Percentiles rank a stretch among this genome's conserved stretches.
Conservation (phyloP, 805 yeast genomes). For the Starmera dryadoides region DNA sequence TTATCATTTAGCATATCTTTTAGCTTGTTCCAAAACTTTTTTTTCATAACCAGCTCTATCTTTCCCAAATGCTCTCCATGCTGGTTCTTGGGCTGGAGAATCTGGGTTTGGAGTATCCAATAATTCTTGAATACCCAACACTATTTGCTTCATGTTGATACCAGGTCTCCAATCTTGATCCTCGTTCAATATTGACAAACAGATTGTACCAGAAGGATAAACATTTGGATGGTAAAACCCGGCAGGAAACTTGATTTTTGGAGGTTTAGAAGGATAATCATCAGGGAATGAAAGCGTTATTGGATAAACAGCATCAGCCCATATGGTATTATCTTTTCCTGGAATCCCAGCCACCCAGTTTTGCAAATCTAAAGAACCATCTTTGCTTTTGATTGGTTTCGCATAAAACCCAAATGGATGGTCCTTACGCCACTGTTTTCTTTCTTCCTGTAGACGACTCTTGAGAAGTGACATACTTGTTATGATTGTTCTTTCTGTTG, state of each 20-base stretch:
- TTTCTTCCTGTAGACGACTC: conserved; percentile 81
- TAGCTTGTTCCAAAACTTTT: conserved; percentile 77
- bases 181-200: conserved; percentile 88
- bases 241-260: conserved; percentile 83
- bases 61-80: conserved; percentile 79
- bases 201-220: conserved; percentile 95
- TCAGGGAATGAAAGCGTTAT: conserved; percentile 75
- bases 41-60: conserved; percentile 65
- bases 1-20: conserved; percentile 45
- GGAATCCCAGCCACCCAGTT: conserved; percentile 95
- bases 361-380: conserved; percentile 80
- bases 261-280: conserved; percentile 96
- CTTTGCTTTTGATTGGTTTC: conserved; percentile 71
- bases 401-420: conserved; percentile 98
- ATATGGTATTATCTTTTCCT: conserved; percentile 77
- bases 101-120: conserved; percentile 86
- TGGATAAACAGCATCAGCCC: conserved; percentile 91
- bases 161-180: conserved; percentile 99
- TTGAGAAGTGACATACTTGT: conserved; percentile 17
- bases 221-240: conserved; percentile 96
- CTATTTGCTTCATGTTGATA: conserved; percentile 81
- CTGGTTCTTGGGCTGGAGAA: conserved; percentile 97
- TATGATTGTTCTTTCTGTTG: too few relatives aligned
- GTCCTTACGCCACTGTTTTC: conserved; percentile 97
- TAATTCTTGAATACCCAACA: conserved; percentile 87